Percentiles rank a stretch among this genome's conserved stretches.
Conservation (phyloP, 768 basidiomycete genomes). For the Naganishia friedmannii region DNA sequence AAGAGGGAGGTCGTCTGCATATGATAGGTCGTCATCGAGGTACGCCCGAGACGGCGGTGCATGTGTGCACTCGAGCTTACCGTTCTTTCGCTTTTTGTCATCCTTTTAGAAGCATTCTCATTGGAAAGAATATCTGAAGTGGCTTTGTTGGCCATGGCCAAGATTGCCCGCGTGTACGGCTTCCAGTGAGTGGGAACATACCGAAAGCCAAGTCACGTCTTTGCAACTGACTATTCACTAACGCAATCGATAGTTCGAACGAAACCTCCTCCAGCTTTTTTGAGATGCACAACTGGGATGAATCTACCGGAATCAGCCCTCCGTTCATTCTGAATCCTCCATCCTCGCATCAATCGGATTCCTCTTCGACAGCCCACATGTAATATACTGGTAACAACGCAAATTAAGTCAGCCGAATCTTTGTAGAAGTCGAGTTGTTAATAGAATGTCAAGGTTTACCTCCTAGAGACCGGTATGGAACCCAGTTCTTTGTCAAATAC, state of each 20-base stretch:
- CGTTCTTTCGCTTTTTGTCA: not conserved
- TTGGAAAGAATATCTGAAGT: not conserved
- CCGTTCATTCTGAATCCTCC: constrained; percentile 12
- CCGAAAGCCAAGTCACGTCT: not conserved
- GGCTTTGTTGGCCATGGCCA: not conserved
- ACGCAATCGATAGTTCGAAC: not conserved
- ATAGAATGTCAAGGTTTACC: constrained; percentile 38
- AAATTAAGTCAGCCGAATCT: not conserved
- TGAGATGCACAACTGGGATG: constrained; percentile 1
- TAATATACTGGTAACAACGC: constrained; percentile 62
- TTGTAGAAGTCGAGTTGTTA: not conserved
- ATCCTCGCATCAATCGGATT: constrained; percentile 26
- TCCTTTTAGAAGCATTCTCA: not conserved
- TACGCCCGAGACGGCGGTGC: not conserved
- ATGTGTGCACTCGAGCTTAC: not conserved
- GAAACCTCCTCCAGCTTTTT: not conserved
- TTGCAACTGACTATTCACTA: not conserved
- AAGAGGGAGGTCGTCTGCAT: constrained; percentile 2
- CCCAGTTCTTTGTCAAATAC: constrained; percentile 70
- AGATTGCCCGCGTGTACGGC: constrained; percentile 8
- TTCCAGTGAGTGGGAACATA: not conserved
- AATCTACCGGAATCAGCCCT: not conserved
- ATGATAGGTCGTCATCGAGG: constrained; percentile 1
- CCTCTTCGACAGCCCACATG: constrained; percentile 76
- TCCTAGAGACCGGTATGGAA: constrained; percentile 78